Base-by-base conservation (phyloP, 116 monocot species). In the Papilionanthe hybrid region DNA sequence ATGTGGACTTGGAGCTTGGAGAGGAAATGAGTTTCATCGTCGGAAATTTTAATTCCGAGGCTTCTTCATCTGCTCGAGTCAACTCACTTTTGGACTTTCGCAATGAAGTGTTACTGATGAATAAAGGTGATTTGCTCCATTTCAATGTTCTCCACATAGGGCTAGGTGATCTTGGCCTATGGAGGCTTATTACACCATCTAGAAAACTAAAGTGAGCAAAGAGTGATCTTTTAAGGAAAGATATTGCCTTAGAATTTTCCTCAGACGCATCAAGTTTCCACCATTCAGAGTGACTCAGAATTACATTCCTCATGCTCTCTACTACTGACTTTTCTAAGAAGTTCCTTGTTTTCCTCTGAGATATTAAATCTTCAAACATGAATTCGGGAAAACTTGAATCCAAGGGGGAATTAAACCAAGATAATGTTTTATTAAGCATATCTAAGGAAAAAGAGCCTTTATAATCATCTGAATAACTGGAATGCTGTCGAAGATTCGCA, bases 221-320 rank as follows among this genome's bases (percentile, higher is more conserved):
- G n/a, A 87, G 32, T 56, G 86, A 81, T n/a, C 82, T 76, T 72
- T 76, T 88, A n/a, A 78, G 53, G 73, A 77, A 32, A 15, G 73
- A 72, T 37, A 47, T 82, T 47, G 37, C 69, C 72, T 79, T 87
- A 9, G 83, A 55, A 79, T 74, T 63, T 23, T 63, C 53, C 4
- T 87, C 82, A 28, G 81, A 25, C 47, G 81, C 77, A 47, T 90
- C 87, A 80, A 83, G 42, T 22, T 88, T 77, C 88, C 84, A 82
- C 25, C 72, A 72, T 32, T 57, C 83, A 28, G 80, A 82, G 78
- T 84, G 78, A 83, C 75, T 49, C 30, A 79, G 45, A 68, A 71
- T 27, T 19, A 82, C 50, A 66, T 82, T 79, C 27, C 71, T 47
- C 48, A 78, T 76, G 19, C 55, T 29, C 55, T 44, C 79, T 43